Evolutionary conservation across 768 basidiomycete species (phyloP), one percentile per base, ranked within the genome.

Genomic region (Mycena galericulata): DNA sequence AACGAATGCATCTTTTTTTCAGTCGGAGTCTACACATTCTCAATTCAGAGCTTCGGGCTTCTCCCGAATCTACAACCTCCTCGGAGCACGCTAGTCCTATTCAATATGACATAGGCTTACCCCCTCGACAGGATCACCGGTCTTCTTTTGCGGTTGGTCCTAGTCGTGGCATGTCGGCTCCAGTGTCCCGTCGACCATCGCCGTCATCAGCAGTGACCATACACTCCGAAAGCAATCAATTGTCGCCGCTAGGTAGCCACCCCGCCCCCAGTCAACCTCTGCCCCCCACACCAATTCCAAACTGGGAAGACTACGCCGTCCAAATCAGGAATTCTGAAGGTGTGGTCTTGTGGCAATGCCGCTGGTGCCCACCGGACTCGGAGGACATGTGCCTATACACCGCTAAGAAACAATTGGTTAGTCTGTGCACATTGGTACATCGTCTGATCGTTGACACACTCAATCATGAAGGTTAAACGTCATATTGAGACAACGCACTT

Each of bases 401-500:
- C 30, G n/a, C 41, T 45, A 88, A 89, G 74, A 90, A 88, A 76
- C 90, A 91, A 74, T 82, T 90, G 46, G 88, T 36, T 36, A 36
- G 34, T 36, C 14, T 36, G 34, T 36, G 34, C 34, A 36, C 34
- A 14, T 14, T 36, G 8, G 6, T 36, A 7, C 6, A 36, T 36
- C 14, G 14, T 36, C 6, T 6, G 34, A 36, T 36, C 34, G 34
- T 14, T 36, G 14, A 36, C 34, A 36, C 34, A 14, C 34, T 36
- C 34, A 36, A 36, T 36, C 14, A 36, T 36, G 8, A 36, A 36
- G 34, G 34, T 92, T 65, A 91, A 90, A 76, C 84, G 91, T 29
- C 91, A 92, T 75, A 83, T 92, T 51, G 84, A 89, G 76, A 86
- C 87, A 11, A 87, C 85, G 17, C 91, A 92, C 74, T 75, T 92